Evolutionary conservation across 2,329 filamentous ascomycete species (phyloP), one percentile per base, ranked within the genome.

Genomic region (Trichoderma polysporum): DNA sequence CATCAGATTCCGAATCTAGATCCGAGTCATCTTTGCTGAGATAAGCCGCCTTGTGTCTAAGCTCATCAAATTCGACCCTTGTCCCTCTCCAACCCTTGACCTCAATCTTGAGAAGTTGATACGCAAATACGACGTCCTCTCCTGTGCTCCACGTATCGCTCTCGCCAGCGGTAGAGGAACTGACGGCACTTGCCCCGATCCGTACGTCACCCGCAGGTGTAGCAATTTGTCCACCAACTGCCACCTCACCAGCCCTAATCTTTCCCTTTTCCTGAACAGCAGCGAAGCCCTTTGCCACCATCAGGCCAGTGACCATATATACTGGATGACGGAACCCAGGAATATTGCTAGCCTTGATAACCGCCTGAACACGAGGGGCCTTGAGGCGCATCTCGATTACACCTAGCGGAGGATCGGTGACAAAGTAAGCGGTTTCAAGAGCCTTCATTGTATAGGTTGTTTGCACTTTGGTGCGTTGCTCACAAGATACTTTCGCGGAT

Each of bases 221-320:
- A 31, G 33, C 33, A 39, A 27, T 35, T 41, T 22, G 13, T 33
- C 54, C 54, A 39, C 19, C 39, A 9, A 39, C 31, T 19, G 17
- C 33, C 35, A 58, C 54, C 54, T 39, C 54, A 27, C 54, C 33
- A 7, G 31, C 54, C 10, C 33, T 58, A 39, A 17, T 37, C 31
- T 25, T 58, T 22, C 15, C 54, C 33, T 9, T 58, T 27, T 58
- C 31, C 12, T 39, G 17, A 39, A 39, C n/a, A n/a, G 33, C 54
- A 5, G 54, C n/a, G 25, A 58, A 58, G 15, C 54, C 54, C 54
- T 39, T 58, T 39, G 54, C 54, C 17, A 58, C 35, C 54, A 58
- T 58, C 54, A 58, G n/a, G 15, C 54, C 54, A 39, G 54, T 58
- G 2, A 58, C 54, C 54, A 58, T 58, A 25, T 58, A 58, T 12